phyloP scores from a whole-genome alignment of 2,329 filamentous ascomycete genomes.

The Alternaria triticimaculans region DNA sequence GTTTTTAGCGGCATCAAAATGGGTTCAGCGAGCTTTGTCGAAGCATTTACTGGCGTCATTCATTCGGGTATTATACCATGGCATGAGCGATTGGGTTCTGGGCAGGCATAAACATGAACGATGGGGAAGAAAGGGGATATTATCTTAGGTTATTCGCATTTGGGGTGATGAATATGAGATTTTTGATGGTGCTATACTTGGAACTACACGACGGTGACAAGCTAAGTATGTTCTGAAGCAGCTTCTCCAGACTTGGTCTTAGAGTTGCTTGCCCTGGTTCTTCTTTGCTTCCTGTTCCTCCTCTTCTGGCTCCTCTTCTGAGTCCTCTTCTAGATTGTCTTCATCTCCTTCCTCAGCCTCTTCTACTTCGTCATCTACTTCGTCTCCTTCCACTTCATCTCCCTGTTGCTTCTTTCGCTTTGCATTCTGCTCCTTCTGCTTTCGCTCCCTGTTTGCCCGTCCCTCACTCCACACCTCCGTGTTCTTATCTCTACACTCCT shows the following conservation, averaged over 20 bases:
- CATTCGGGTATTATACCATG: slow-evolving; percentile 27
- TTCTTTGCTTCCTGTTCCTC: background rate
- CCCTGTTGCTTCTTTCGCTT: background rate
- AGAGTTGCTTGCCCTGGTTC: background rate
- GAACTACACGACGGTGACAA: background rate
- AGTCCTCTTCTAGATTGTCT: background rate
- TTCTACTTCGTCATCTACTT: background rate
- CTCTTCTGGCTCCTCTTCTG: background rate
- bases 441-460: background rate
- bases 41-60: slow-evolving; percentile 28
- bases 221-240: background rate
- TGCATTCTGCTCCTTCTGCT: background rate
- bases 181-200: background rate
- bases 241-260: background rate
- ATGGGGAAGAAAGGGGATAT: background rate
- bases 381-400: background rate
- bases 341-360: background rate
- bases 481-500: background rate
- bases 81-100: slow-evolving; percentile 14
- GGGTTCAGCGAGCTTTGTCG: slow-evolving; percentile 10
- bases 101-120: background rate
- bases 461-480: background rate
- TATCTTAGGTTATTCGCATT: background rate
- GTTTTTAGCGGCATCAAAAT: slow-evolving; percentile 38
- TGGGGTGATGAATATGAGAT: background rate